These are phyloP conservation scores for Paramecium biaurelia DNA, from an alignment of 73 alveolate species.

Conservation along the genomic window DNA sequence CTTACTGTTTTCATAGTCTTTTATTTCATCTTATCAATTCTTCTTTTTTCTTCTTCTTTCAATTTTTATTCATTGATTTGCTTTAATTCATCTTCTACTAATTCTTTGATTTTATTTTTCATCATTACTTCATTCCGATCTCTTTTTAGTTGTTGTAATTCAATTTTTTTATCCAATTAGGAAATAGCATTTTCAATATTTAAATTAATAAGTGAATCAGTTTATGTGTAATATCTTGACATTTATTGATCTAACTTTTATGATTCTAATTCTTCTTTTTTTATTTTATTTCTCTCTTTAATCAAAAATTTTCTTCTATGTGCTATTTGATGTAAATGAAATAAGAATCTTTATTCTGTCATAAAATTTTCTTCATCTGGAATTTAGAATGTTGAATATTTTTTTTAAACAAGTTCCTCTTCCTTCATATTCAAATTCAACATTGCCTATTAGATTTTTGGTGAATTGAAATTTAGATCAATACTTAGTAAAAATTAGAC, in stretches of 20 bases:
- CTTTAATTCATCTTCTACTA: constrained; percentile 13
- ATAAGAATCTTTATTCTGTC: neutral
- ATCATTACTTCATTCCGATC: neutral
- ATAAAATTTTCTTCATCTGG: neutral
- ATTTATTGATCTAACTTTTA: neutral
- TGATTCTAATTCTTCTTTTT: neutral
- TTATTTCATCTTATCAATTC: neutral
- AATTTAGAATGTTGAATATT: neutral
- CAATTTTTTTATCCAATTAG: neutral
- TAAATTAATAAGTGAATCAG: neutral
- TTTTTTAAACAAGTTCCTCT: neutral
- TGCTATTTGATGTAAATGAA: constrained; percentile 11
- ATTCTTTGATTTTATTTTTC: constrained; percentile 1
- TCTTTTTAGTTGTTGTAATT: neutral
- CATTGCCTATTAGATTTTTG: neutral
- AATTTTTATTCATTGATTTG: neutral
- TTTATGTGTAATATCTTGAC: neutral
- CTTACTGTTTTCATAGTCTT: neutral
- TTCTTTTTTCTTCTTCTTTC: neutral
- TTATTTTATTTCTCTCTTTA: constrained; percentile 27
- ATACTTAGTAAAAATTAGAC: neutral
- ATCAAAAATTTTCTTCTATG: neutral
- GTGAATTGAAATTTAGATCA: neutral
- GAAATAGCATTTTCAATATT: neutral
- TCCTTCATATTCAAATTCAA: neutral